A percentile compares a stretch with the other conserved stretches of the same genome.
Evolutionary conservation across 257 asterid genomes (phyloP).

Genomic region (Solanum ossicruentum): DNA sequence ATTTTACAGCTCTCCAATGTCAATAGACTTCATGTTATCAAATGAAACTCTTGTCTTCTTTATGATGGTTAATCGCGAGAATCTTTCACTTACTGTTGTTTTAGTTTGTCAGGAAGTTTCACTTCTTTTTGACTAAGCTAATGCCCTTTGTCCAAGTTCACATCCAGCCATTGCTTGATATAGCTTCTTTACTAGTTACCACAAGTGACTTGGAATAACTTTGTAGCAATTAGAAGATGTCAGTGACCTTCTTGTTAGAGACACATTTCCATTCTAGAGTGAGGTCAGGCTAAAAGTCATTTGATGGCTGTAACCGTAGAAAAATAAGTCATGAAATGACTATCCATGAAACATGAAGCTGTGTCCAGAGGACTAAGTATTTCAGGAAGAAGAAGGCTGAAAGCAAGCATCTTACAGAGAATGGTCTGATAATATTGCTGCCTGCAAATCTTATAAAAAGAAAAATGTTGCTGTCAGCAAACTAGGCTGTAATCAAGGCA

Average conservation of each 20-base stretch:
- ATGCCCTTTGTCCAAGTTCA: not conserved
- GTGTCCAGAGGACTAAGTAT: not conserved
- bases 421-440: not conserved
- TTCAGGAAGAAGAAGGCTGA: not conserved
- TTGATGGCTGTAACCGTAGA: not conserved
- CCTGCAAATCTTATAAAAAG: not conserved
- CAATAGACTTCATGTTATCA: not conserved
- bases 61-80: not conserved
- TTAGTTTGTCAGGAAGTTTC: not conserved
- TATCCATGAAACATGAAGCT: not conserved
- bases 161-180: not conserved
- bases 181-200: not conserved
- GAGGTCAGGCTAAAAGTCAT: not conserved
- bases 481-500: not conserved
- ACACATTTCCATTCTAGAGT: not conserved
- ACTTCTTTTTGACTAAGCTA: not conserved
- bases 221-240: not conserved
- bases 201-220: not conserved
- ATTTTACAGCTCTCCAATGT: not conserved
- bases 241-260: not conserved
- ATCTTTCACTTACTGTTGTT: not conserved
- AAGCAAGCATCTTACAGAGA: not conserved
- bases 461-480: not conserved
- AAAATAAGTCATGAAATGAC: not conserved
- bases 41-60: not conserved